phyloP scores from a whole-genome alignment of 2,329 filamentous ascomycete genomes.

The Penicillium digitatum region DNA sequence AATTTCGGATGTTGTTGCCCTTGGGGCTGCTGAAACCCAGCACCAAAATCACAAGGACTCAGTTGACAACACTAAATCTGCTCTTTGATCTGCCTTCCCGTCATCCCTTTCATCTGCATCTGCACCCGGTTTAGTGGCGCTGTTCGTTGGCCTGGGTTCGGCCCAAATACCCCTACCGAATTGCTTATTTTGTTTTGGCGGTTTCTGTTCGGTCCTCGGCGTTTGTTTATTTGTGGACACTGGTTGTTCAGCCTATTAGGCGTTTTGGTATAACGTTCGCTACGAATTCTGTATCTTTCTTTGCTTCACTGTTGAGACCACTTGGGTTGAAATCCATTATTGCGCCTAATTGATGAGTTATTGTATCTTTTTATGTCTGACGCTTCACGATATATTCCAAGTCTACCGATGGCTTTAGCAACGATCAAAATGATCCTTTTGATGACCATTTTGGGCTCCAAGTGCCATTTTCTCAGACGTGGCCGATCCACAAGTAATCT shows the following conservation, averaged over 20 bases:
- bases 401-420: neutral
- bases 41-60: slow-evolving; percentile 54
- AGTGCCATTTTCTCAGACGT: neutral
- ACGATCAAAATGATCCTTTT: slow-evolving; percentile 11
- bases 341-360: slow-evolving; percentile 9
- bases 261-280: slow-evolving; percentile 1
- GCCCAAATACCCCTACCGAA: neutral
- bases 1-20: slow-evolving; percentile 20
- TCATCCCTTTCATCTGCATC: slow-evolving; percentile 11
- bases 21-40: slow-evolving; percentile 41
- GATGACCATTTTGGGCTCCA: neutral
- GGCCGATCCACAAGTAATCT: neutral
- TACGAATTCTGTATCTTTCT: slow-evolving; percentile 1
- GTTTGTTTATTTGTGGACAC: slow-evolving; percentile 2
- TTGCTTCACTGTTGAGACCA: neutral
- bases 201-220: neutral
- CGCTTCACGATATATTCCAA: slow-evolving; percentile 13
- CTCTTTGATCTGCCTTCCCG: neutral
- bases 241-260: slow-evolving; percentile 4
- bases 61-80: neutral
- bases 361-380: slow-evolving; percentile 12
- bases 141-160: slow-evolving; percentile 1
- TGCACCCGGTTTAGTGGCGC: slow-evolving; percentile 17
- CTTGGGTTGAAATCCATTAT: slow-evolving; percentile 1
- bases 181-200: neutral